Conservation (phyloP, 768 basidiomycete genomes). For the Pisolithus marmoratus region DNA sequence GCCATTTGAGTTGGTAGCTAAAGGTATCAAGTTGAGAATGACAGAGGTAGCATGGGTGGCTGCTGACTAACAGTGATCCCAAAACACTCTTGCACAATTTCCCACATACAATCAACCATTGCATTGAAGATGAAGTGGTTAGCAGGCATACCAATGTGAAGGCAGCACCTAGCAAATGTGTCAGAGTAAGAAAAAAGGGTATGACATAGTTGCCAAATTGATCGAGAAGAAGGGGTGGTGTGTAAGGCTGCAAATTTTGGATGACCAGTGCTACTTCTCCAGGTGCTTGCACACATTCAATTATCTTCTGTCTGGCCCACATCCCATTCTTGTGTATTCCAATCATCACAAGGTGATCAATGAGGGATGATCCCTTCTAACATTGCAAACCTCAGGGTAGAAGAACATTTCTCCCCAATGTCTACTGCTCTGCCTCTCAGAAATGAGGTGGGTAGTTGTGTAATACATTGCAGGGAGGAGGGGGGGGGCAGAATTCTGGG, state of each 20-base stretch:
- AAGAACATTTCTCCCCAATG: slow-evolving; percentile 90
- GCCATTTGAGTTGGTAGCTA: slow-evolving; percentile 97
- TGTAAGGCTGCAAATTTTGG: slow-evolving; percentile 83
- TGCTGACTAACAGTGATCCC: no score
- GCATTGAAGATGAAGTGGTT: slow-evolving; percentile 98
- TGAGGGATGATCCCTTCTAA: slow-evolving; percentile 91
- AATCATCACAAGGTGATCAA: slow-evolving; percentile 92
- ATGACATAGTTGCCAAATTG: slow-evolving; percentile 93
- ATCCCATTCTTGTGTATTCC: slow-evolving; percentile 99
- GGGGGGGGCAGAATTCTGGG: slow-evolving; percentile 89
- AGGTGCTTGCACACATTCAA: no score
- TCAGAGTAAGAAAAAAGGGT: slow-evolving; percentile 82
- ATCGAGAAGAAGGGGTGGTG: slow-evolving; percentile 89
- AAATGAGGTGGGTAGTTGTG: slow-evolving; percentile 86
- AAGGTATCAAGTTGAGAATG: slow-evolving; percentile 94
- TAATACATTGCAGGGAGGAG: slow-evolving; percentile 95
- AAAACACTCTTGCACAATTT: slow-evolving; percentile 95
- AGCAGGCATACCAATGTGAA: slow-evolving; percentile 82
- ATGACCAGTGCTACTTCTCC: slow-evolving; percentile 85
- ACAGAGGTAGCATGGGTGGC: slow-evolving; percentile 90
- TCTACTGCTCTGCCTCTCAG: slow-evolving; percentile 77
- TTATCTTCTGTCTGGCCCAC: no score
- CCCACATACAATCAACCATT: slow-evolving; percentile 97
- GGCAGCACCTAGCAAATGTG: no score
- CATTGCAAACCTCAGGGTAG: slow-evolving; percentile 77